These are phyloP conservation scores for Penicillium olsonii DNA, from an alignment of 2,329 filamentous ascomycete species.

Conservation along the genomic window DNA sequence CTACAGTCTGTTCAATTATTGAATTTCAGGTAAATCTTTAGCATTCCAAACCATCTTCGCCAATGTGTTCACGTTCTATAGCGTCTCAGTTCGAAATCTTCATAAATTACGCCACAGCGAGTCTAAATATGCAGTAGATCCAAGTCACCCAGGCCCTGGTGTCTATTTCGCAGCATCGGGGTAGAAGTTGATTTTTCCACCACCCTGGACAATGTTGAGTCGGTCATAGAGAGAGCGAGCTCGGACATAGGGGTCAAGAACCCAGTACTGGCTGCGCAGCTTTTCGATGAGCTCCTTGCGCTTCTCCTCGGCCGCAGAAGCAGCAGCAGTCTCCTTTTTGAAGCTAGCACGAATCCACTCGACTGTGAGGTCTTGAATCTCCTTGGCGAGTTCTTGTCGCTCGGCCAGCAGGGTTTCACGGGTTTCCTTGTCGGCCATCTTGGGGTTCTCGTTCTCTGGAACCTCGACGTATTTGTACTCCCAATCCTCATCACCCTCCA, in stretches of 20 bases:
- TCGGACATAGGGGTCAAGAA: conserved; percentile 80
- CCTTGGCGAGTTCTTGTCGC: conserved; percentile 65
- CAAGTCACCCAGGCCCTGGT: neutral
- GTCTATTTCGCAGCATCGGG: conserved; percentile 34
- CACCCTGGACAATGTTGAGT: conserved; percentile 67
- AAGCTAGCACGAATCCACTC: conserved; percentile 67
- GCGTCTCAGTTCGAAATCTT: no score
- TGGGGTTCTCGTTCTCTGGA: conserved; percentile 70
- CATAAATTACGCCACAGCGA: conserved; percentile 13
- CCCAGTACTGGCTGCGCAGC: conserved; percentile 80
- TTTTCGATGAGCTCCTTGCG: conserved; percentile 63
- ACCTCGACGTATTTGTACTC: conserved; percentile 82
- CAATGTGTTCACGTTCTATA: no score
- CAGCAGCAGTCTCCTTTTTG: conserved; percentile 47
- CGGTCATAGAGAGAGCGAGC: conserved; percentile 85
- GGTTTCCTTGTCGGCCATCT: conserved; percentile 67
- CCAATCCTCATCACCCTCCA: conserved; percentile 86
- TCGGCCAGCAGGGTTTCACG: conserved; percentile 65
- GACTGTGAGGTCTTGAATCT: conserved; percentile 73
- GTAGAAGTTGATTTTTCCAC: conserved; percentile 73
- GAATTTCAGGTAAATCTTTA: no score
- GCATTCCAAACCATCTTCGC: no score
- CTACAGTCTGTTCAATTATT: no score
- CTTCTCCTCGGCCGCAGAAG: conserved; percentile 55
- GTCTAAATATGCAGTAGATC: conserved; percentile 1